Evolutionary conservation across 1,139 yeast genomes (phyloP).

Genomic region (Diutina mesorugosa): DNA sequence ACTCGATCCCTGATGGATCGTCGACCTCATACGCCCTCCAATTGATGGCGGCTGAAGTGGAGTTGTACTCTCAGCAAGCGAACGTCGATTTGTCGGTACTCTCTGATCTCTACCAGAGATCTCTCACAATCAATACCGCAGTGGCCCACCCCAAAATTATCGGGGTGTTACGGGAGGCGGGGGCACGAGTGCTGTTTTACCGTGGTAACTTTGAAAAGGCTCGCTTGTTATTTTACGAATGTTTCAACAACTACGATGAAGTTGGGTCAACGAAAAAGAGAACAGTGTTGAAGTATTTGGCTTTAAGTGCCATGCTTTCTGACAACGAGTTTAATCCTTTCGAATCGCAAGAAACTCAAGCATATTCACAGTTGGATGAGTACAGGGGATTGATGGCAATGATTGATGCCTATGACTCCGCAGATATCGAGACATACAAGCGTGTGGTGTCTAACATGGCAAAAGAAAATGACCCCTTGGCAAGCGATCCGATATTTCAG

Average conservation of each 20-base stretch:
- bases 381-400: conserved; percentile 17
- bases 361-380: conserved; percentile 25
- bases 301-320: conserved; percentile 50
- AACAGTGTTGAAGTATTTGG: conserved; percentile 47
- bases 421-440: conserved; percentile 14
- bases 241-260: conserved; percentile 69
- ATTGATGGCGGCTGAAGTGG: background rate
- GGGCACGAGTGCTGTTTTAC: conserved; percentile 56
- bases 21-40: background rate
- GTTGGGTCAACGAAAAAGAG: conserved; percentile 52
- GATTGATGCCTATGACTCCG: conserved; percentile 19
- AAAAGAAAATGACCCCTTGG: conserved; percentile 12
- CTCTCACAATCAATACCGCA: conserved; percentile 40
- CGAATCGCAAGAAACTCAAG: conserved; percentile 44
- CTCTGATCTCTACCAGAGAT: conserved; percentile 33
- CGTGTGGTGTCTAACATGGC: conserved; percentile 9
- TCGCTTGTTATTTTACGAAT: conserved; percentile 52
- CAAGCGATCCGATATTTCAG: conserved; percentile 18
- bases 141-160: conserved; percentile 65
- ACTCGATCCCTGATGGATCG: background rate
- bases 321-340: conserved; percentile 59
- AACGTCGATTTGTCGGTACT: conserved; percentile 10
- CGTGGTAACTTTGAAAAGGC: conserved; percentile 51
- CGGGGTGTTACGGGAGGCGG: conserved; percentile 65
- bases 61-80: background rate